Evolutionary conservation across 2,329 filamentous ascomycete genomes (phyloP).

Genomic region (Aspergillus puulaauensis): DNA sequence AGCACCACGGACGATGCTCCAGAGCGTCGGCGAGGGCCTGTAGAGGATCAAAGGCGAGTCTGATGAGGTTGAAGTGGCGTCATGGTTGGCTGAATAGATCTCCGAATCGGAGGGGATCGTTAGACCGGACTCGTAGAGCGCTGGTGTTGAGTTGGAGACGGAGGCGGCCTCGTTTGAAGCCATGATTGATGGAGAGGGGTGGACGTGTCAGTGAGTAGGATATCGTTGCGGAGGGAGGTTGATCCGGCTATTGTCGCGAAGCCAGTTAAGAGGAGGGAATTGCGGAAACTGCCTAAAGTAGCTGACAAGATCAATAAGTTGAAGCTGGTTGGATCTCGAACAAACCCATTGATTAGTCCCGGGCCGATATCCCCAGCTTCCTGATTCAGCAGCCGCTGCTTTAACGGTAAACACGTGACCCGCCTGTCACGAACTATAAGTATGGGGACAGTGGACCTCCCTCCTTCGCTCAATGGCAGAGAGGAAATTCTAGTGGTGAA

Average conservation of each 20-base stretch:
- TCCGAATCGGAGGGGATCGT: conserved; percentile 51
- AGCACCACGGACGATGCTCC: conserved; percentile 80
- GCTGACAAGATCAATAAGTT: neutral
- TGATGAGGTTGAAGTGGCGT: conserved; percentile 34
- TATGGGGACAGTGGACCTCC: neutral
- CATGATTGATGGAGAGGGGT: conserved; percentile 23
- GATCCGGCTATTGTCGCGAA: neutral
- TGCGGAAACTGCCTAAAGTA: neutral
- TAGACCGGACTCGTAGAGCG: conserved; percentile 44
- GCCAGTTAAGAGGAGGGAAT: neutral
- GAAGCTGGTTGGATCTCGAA: neutral
- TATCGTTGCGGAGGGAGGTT: neutral
- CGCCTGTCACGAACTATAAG: neutral
- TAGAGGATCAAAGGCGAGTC: conserved; percentile 62
- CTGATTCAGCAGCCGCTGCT: conserved; percentile 18
- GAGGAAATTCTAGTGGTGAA: too few species aligned
- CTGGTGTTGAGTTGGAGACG: conserved; percentile 28
- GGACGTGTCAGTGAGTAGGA: neutral
- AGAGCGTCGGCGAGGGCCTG: conserved; percentile 82
- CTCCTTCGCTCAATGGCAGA: too few species aligned
- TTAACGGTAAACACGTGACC: neutral
- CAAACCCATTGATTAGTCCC: conserved; percentile 1
- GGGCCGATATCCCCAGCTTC: conserved; percentile 1
- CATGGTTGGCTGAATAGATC: conserved; percentile 45
- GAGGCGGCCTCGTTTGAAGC: conserved; percentile 30